phyloP scores from a whole-genome alignment of 805 yeast species.

The Saturnispora serradocipensis region DNA sequence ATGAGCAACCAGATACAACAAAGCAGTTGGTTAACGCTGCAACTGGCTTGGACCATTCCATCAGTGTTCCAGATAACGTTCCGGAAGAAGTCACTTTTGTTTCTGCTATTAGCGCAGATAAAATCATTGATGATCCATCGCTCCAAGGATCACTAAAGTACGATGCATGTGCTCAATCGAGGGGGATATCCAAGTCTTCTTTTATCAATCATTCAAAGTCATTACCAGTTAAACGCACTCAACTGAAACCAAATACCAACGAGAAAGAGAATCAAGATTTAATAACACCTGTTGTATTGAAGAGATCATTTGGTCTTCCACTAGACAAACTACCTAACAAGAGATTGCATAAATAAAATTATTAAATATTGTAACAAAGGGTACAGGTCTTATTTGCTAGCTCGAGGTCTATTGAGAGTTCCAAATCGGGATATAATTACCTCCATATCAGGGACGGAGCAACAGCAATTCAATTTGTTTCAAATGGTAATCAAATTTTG shows the following conservation, averaged over 20 bases:
- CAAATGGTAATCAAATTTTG: background rate
- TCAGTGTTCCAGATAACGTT: slow-evolving; percentile 11
- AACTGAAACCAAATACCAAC: slow-evolving; percentile 1
- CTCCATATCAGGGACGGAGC: background rate
- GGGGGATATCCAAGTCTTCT: slow-evolving; percentile 43
- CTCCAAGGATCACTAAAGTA: slow-evolving; percentile 34
- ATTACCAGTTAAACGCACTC: slow-evolving; percentile 45
- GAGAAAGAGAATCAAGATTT: background rate
- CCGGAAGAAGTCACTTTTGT: slow-evolving; percentile 37
- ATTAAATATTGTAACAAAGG: background rate
- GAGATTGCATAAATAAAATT: slow-evolving; percentile 16
- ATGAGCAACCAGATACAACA: background rate
- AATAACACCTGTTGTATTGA: slow-evolving; percentile 3
- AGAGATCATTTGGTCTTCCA: slow-evolving; percentile 22
- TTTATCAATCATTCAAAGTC: slow-evolving; percentile 57
- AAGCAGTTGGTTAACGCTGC: background rate
- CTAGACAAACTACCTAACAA: slow-evolving; percentile 15
- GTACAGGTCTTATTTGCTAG: background rate
- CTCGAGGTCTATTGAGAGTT: background rate
- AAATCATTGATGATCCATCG: slow-evolving; percentile 37
- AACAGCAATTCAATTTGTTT: background rate
- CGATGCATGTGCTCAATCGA: slow-evolving; percentile 49
- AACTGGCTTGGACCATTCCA: slow-evolving; percentile 4
- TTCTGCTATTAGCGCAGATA: slow-evolving; percentile 55
- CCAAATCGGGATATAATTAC: background rate